Evolutionary conservation across 805 yeast genomes (phyloP), one percentile per base, ranked within the genome.

Genomic region (Spathaspora sp.): DNA sequence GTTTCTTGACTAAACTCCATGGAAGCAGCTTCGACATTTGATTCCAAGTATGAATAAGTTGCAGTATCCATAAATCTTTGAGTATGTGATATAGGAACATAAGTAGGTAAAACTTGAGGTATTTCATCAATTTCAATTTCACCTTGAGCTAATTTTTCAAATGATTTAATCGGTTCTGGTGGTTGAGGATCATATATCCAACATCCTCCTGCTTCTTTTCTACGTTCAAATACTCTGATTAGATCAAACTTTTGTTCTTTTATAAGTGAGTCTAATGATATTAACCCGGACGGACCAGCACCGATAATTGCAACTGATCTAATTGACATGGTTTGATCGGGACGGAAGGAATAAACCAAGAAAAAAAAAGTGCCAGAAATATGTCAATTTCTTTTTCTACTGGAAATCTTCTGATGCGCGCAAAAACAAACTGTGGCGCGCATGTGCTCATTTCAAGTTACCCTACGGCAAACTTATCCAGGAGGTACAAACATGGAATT

Each of bases 271-370:
- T 83, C 81, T 0, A 88, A 82, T 2, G 80, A 70, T 0, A 85
- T 89, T 18, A 85, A 67, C 0, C 93, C 96, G 44, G 81, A 76
- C 0, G 94, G 92, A 0, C 96, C 96, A 2, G 82, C 91, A 1
- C 96, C 96, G 20, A 89, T 75, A 8, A 89, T 79, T 0, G 89
- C 90, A 3, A 87, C 40, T 35, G 40, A 35, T 35, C 14, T 35
- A 35, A 35, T 35, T 35, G 40, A 6, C 40, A 35, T 32, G 7
- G 8, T 35, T 7, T 35, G 16, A 17, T 3, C 5, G 40, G 8
- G 17, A 3, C 4, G 16, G 17, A 35, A 11, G 16, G 8, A n/a
- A 16, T 6, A 16, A 35, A 5, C 11, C 11, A 35, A 35, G 40
- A 16, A 35, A n/a, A 35, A n/a, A n/a, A n/a, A 4, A 11, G 14